A percentile compares a stretch with the other conserved stretches of the same genome.
Evolutionary conservation across 306 rosid genomes (phyloP).

Genomic region (barrel medic (Medicago truncatula)): DNA sequence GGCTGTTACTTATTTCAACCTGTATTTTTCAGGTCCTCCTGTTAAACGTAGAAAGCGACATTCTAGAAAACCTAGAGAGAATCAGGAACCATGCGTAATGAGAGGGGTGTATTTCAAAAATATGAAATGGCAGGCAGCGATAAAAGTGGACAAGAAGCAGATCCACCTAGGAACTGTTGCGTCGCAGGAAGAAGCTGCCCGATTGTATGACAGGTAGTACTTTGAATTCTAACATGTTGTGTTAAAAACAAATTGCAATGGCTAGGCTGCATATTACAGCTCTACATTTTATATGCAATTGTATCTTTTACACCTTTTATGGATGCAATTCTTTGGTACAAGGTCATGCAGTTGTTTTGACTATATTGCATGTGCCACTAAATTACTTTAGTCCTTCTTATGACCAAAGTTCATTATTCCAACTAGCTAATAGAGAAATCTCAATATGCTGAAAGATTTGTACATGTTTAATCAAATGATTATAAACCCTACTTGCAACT

Average conservation of each 20-base stretch:
- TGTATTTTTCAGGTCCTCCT: conserved; percentile 60
- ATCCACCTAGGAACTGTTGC: conserved; percentile 87
- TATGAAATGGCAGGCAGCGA: conserved; percentile 96
- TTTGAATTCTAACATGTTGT: conserved; percentile 8
- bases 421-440: too few species aligned
- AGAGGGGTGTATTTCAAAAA: conserved; percentile 89
- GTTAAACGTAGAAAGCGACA: conserved; percentile 78
- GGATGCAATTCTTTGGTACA: too few species aligned
- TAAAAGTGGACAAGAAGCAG: conserved; percentile 91
- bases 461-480: too few species aligned
- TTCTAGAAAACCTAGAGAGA: conserved; percentile 63
- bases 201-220: conserved; percentile 80
- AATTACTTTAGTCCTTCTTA: too few species aligned
- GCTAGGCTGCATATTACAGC: too few species aligned
- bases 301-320: too few species aligned
- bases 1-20: neutral
- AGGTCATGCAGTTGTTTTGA: too few species aligned
- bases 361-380: neutral
- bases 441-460: too few species aligned
- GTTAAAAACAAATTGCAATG: too few species aligned
- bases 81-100: conserved; percentile 74
- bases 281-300: too few species aligned
- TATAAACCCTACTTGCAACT: too few species aligned
- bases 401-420: too few species aligned
- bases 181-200: conserved; percentile 92